Conservation (phyloP, 306 rosid species). For the Lathyrus oleraceus region DNA sequence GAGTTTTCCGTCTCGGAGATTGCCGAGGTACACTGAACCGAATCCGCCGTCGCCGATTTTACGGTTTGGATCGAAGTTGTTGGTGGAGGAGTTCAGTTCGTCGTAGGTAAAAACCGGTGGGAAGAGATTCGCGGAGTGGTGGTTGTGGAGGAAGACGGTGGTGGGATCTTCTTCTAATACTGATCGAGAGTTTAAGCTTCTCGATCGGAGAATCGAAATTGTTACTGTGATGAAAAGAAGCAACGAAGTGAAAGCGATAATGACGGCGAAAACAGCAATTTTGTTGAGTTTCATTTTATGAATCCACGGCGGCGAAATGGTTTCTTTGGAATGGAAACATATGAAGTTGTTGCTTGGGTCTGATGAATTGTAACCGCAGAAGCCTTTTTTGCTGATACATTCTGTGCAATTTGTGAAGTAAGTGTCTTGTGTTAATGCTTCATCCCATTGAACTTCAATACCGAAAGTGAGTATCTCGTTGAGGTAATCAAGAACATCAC, state of each 20-base stretch:
- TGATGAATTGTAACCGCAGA: conserved; percentile 76
- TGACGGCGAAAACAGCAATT: conserved; percentile 37
- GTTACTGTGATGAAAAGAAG: conserved; percentile 40
- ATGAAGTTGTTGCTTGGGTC: conserved; percentile 56
- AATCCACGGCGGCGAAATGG: conserved; percentile 56
- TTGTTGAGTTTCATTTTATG: conserved; percentile 38
- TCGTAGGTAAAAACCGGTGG: conserved; percentile 90
- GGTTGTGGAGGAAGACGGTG: conserved; percentile 67
- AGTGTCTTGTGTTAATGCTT: conserved; percentile 46
- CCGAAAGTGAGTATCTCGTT: conserved; percentile 45
- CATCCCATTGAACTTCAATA: conserved; percentile 76
- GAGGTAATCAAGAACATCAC: conserved; percentile 62
- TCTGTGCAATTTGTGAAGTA: conserved; percentile 61
- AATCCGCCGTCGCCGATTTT: conserved; percentile 97
- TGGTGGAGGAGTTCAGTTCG: conserved; percentile 67
- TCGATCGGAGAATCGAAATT: conserved; percentile 43
- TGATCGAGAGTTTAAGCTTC: conserved; percentile 28
- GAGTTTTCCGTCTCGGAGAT: conserved; percentile 63
- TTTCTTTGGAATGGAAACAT: conserved; percentile 47
- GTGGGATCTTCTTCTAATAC: conserved; percentile 64
- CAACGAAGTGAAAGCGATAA: conserved; percentile 47
- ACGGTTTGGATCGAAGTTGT: conserved; percentile 72
- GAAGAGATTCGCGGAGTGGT: conserved; percentile 64
- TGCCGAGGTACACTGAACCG: conserved; percentile 82
- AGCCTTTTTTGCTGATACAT: conserved; percentile 50